phyloP scores from a whole-genome alignment of 106 monocot genomes.

The Amphibolis antarctica region DNA sequence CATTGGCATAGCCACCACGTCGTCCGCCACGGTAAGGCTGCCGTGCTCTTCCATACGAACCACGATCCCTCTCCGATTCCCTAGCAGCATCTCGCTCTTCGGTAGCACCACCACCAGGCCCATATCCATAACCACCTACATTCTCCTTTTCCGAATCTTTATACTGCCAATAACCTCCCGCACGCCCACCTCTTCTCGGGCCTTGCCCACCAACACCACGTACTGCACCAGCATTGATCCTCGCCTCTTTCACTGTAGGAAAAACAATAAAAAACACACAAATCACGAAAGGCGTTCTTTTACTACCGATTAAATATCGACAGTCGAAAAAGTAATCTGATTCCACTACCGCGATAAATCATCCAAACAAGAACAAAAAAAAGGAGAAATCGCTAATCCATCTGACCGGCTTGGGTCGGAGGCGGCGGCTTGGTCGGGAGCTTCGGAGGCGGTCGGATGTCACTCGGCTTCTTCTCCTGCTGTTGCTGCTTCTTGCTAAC shows the following conservation, averaged over 20 bases:
- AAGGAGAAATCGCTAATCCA: background rate
- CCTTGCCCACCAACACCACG: conserved; percentile 38
- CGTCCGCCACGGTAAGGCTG: conserved; percentile 30
- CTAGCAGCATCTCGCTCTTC: conserved; percentile 29
- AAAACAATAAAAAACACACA: background rate
- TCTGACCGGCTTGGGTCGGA: conserved; percentile 69
- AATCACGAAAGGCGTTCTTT: background rate
- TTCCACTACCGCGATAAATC: no score
- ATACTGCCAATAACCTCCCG: conserved; percentile 14
- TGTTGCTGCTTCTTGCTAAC: conserved; percentile 1
- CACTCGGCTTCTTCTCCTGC: no score
- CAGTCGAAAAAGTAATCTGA: background rate
- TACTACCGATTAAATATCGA: background rate
- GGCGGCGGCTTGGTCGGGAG: conserved; percentile 53
- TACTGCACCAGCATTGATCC: conserved; percentile 19
- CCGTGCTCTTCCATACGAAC: conserved; percentile 26
- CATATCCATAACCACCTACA: conserved; percentile 14
- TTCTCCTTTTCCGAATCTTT: conserved; percentile 43
- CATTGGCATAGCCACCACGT: conserved; percentile 28
- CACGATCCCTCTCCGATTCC: conserved; percentile 37
- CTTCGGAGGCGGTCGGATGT: conserved; percentile 24
- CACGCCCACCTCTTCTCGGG: conserved; percentile 40
- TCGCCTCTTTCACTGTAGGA: conserved; percentile 40
- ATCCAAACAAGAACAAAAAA: background rate
- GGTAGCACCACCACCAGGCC: conserved; percentile 15